Base-by-base conservation (phyloP, 306 rosid species). In the Canavalia ensiformis region DNA sequence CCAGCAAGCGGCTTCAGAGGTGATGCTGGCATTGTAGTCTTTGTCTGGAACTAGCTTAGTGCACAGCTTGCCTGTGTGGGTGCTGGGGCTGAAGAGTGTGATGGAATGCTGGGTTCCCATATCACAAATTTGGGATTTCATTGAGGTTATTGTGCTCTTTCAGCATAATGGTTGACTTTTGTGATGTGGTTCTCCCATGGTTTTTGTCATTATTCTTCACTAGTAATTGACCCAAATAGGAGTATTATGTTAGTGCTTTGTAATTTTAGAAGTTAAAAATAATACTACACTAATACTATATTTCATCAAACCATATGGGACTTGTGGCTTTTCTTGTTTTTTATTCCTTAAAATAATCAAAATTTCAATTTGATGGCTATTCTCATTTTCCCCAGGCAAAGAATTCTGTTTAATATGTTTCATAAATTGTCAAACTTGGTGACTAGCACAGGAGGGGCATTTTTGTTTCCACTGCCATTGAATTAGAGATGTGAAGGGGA, bases 11-110 rank as follows among this genome's bases (percentile, higher is more conserved):
- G 29, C 44, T 30, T 47, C 8, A 12, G 12, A 11, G 30, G 69
- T 68, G 75, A 79, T 31, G 29, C 31, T 29, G 41, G 28, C 49
- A 5, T 57, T 68, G 50, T 51, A 45, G 50, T 45, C 45, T 68
- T 68, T 44, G 10, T 68, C 50, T 57, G 41, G 68, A 12, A 74
- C 77, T 11, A 70, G 75, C 49, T 18, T 72, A 54, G 33, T 8
- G 50, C 65, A 34, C 50, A 54, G 65, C 35, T 7, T 8, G 25
- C 37, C 8, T 37, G 8, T 66, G 44, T 12, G 56, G 28, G 59
- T 46, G 44, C 34, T 35, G 54, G 59, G 63, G 58, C n/a, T 54
- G 34, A 33, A 59, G 50, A 52, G 52, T 11, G 5, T 39, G 55
- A 46, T 55, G 81, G 65, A 31, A 66, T 70, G 59, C 4, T 37